These are phyloP conservation scores for Torulaspora indica DNA, from an alignment of 805 yeast genomes.

Conservation along the genomic window DNA sequence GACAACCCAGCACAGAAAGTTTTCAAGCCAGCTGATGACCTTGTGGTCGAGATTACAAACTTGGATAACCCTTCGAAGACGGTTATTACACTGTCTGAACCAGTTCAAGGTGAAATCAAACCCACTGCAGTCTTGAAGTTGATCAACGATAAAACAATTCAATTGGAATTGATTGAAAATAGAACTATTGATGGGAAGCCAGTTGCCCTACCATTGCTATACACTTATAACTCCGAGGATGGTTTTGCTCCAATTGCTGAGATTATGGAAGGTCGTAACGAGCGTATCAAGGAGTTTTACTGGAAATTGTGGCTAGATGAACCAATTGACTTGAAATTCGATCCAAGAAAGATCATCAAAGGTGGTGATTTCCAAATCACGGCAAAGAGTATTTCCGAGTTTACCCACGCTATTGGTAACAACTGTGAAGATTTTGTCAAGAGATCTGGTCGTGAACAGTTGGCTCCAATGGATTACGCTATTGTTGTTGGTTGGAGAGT, in stretches of 20 bases:
- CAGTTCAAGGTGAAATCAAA: constrained; percentile 61
- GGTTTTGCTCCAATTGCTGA: constrained; percentile 97
- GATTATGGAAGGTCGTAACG: constrained; percentile 84
- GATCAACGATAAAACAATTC: constrained; percentile 49
- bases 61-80: constrained; percentile 52
- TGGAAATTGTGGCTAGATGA: constrained; percentile 93
- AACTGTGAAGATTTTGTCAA: constrained; percentile 92
- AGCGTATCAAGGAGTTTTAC: constrained; percentile 90
- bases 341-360: constrained; percentile 63
- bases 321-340: constrained; percentile 59
- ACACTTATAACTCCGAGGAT: constrained; percentile 71
- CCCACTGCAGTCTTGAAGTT: constrained; percentile 63
- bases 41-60: constrained; percentile 57
- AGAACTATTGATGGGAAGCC: constrained; percentile 77
- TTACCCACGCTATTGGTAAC: constrained; percentile 96
- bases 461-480: constrained; percentile 99
- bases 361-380: constrained; percentile 68
- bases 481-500: constrained; percentile 98
- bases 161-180: constrained; percentile 74
- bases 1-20: constrained; percentile 76
- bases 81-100: constrained; percentile 60
- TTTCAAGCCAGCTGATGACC: constrained; percentile 64
- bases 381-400: constrained; percentile 76
- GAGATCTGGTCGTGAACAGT: constrained; percentile 74
- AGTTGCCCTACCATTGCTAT: constrained; percentile 70